Evolutionary conservation across 192 early-diverging fungal species (phyloP), one percentile per base, ranked within the genome.

Genomic region (Mortierella claussenii): DNA sequence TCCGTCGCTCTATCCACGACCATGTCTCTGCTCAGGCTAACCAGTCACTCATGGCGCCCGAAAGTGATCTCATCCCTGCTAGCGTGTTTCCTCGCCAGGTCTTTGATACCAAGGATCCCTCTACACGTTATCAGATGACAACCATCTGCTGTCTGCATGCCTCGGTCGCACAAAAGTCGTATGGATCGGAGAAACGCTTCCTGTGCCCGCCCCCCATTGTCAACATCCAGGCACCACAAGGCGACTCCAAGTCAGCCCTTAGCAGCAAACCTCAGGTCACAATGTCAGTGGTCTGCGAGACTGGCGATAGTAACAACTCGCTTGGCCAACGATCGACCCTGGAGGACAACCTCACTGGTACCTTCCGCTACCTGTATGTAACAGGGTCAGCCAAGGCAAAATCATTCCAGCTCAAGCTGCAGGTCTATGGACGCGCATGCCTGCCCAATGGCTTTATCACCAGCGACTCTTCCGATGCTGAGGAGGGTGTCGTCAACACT

Each of bases 141-240:
- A 94, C 94, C n/a, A 89, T 97, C 32, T 85, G 92, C 20, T 91
- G 94, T 69, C 84, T 90, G 48, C 92, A 95, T 54, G 90, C 94
- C 8, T 69, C 88, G 0, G 95, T 95, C 9, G 95, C 92, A 6
- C 96, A 97, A 83, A 97, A 97, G 82, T 95, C 93, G 12, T 97
- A 97, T 83, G 96, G 95, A 13, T 86, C 87, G 61, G 96, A 97
- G 71, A 97, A 96, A 73, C 87, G 96, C 4, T 93, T 91, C 62
- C 63, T 92, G 53, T 92, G 90, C 61, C 91, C 92, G 43, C 91
- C 92, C 23, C 92, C 92, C 4, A 86, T 90, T 12, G 87, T 94
- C 15, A 80, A 83, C 44, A 80, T 92, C 60, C 69, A 87, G 23
- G 61, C 65, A 13, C 68, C 81, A n/a, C 62, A 69, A 20, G 60